phyloP scores from a whole-genome alignment of 2,329 filamentous ascomycete species.

The Botrytis sinoallii region DNA sequence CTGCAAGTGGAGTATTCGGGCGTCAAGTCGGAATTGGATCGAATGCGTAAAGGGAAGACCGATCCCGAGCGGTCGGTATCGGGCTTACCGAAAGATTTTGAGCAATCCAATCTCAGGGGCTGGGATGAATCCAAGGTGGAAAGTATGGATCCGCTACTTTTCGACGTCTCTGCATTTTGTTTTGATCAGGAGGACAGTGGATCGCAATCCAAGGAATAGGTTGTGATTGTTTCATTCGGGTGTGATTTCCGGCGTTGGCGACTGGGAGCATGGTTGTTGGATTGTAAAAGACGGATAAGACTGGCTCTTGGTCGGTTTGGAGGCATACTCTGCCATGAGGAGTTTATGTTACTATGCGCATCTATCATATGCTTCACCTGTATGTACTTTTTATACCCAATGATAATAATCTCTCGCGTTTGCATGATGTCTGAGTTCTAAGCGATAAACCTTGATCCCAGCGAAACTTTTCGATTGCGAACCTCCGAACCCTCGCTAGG shows the following conservation, averaged over 20 bases:
- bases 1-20: conserved; percentile 42
- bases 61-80: conserved; percentile 15
- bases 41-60: conserved; percentile 30
- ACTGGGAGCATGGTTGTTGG: conserved; percentile 1
- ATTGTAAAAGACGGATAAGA: not conserved
- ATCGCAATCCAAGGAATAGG: conserved; percentile 3
- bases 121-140: conserved; percentile 32
- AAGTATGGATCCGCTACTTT: conserved; percentile 34
- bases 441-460: not conserved
- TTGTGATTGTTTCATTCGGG: not conserved
- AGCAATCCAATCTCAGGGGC: conserved; percentile 21
- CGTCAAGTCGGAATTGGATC: conserved; percentile 36
- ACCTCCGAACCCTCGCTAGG: no score
- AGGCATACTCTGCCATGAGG: not conserved
- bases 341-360: conserved; percentile 8
- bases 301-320: not conserved
- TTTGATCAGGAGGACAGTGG: conserved; percentile 33
- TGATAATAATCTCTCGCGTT: conserved; percentile 6
- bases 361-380: not conserved
- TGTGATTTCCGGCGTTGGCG: conserved; percentile 14
- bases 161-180: conserved; percentile 37
- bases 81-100: conserved; percentile 16
- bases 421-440: not conserved
- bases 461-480: not conserved
- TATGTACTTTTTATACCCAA: conserved; percentile 13